Evolutionary conservation across 202 grass and related monocot genomes (phyloP), one percentile per base, ranked within the genome.

Genomic region (Miscanthus sacchariflorus): DNA sequence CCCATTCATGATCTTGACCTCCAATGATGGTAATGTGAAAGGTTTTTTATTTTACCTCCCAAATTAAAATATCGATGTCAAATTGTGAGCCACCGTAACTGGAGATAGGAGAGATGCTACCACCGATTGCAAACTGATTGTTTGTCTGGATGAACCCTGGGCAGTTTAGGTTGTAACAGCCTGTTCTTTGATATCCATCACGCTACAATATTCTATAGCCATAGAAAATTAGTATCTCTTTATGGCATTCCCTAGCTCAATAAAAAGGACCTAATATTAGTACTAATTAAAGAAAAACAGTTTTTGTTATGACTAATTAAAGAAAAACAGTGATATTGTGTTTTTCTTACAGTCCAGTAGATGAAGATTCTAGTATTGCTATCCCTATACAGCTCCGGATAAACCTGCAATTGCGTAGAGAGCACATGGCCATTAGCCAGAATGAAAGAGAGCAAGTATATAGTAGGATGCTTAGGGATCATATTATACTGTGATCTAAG

Each of bases 71-170:
- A 68, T 90, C 93, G 77, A 93, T 93, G 64, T 97, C 95, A 88
- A 93, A 97, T 81, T 97, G 92, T 87, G 92, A 87, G 59, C 86
- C 85, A 88, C 87, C 87, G 50, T 89, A 94, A 80, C 76, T 84
- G 39, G 95, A 97, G 68, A 97, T 84, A 65, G 92, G 95, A 54
- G 59, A 64, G 59, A 64, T 64, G 82, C 90, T 97, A 18, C 91
- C 91, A 24, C 95, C 95, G 79, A 95, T 97, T 73, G 89, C 95
- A 64, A 97, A 94, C 81, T 97, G 92, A 54, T 88, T 94, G 82
- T 94, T 97, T 85, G 92, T 91, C 86, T 97, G 92, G 45, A 97
- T 95, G 87, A 97, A 97, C 14, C 92, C 93, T 58, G 95, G 94
- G 79, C 92, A 95, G 18, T 58, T 58, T 4, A 97, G 59, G 89